Base-by-base conservation (phyloP, 2,329 filamentous ascomycete genomes). In the Claviceps paspali region DNA sequence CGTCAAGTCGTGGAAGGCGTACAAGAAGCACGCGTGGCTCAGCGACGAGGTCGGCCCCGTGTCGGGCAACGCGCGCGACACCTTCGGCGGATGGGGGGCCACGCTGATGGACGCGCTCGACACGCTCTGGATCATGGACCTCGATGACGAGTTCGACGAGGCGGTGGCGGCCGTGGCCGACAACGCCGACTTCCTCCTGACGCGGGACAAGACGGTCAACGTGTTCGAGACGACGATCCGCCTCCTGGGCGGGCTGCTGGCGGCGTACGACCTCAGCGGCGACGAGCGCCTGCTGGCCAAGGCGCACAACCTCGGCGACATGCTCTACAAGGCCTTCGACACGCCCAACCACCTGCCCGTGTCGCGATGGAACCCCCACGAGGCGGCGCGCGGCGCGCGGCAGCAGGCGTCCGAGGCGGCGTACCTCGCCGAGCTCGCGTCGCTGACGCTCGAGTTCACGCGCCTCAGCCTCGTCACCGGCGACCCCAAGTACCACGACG, bases 381-480 rank as follows among this genome's bases (percentile, higher is more conserved):
- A 41, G 1, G 52, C 52, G 6, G 43, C 48, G 19, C 38, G 40
- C 21, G 52, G 52, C 8, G 42, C 46, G 30, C 38, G 39, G 24
- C 49, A 52, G 31, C 31, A 28, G 1, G 43, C 47, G 6, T 29
- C 36, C 43, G 66, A 77, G 59, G 52, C 83, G 49, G 77, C 77
- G 11, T 81, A 77, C 6, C 60, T 85, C 38, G 73, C 71, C 4
- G n/a, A n/a, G n/a, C n/a, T n/a, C n/a, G n/a, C n/a, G n/a, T n/a
- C n/a, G n/a, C n/a, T n/a, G n/a, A n/a, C n/a, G n/a, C 53, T 87
- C 46, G 81, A 86, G 50, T 82, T 86, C 50, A 82, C 77, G 4
- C 64, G 80, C 8, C 62, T 86, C 33, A 73, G 76, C 12, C 77
- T 84, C 51, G 57, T 85, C 32, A 82, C 81, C 0, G 70, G 70